Evolutionary conservation across 2,329 filamentous ascomycete genomes (phyloP).

Genomic region (Tolypocladium paradoxum): DNA sequence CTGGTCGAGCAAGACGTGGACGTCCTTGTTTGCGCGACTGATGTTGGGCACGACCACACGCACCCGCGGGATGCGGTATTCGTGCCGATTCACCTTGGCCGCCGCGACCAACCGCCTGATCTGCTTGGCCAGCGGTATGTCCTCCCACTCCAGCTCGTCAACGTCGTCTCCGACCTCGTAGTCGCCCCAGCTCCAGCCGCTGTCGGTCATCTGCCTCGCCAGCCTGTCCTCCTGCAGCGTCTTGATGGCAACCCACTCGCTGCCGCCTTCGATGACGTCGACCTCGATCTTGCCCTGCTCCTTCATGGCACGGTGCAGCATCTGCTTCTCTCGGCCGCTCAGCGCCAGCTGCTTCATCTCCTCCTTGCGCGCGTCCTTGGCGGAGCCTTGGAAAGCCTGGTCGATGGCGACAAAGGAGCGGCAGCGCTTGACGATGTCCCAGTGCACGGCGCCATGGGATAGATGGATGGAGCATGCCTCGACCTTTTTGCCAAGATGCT

Average conservation of each 20-base stretch:
- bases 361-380: constrained; percentile 12
- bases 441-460: constrained; percentile 14
- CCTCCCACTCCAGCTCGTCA: constrained; percentile 22
- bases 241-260: constrained; percentile 22
- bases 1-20: constrained; percentile 22
- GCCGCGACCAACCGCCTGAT: constrained; percentile 23
- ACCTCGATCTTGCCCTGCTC: constrained; percentile 23
- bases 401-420: constrained; percentile 18
- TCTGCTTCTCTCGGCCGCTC: constrained; percentile 14
- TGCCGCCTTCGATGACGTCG: constrained; percentile 23
- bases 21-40: constrained; percentile 13
- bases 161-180: constrained; percentile 19
- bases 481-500: constrained; percentile 8
- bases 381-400: constrained; percentile 21
- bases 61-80: constrained; percentile 25
- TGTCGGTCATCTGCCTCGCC: constrained; percentile 27
- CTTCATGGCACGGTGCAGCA: constrained; percentile 20
- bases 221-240: constrained; percentile 20
- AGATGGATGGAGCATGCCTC: constrained; percentile 13
- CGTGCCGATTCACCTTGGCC: constrained; percentile 23
- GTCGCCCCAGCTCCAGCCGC: constrained; percentile 31
- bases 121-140: constrained; percentile 21
- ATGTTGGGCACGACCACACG: constrained; percentile 24
- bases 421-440: constrained; percentile 22
- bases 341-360: constrained; percentile 12